A percentile compares a stretch with the other conserved stretches of the same genome.
Conservation (phyloP, 495 filamentous ascomycete species). For the Talaromyces wortmannii region DNA sequence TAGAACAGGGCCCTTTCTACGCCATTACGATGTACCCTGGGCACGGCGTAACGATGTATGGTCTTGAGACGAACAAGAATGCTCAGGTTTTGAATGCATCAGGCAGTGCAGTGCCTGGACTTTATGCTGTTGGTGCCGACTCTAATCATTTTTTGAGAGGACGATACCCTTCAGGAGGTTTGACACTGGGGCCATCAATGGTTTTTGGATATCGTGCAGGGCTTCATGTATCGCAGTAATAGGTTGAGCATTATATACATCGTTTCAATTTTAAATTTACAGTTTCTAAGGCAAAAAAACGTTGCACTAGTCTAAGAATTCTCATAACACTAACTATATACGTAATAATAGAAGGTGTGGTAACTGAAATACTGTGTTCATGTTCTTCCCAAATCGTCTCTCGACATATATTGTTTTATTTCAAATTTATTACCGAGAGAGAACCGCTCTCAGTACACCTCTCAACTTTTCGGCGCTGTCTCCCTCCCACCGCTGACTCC, state of each 20-base stretch:
- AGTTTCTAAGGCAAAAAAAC: not conserved
- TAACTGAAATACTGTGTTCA: not conserved
- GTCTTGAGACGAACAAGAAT: not conserved
- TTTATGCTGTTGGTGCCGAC: not conserved
- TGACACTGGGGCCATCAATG: not conserved
- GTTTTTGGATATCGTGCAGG: not conserved
- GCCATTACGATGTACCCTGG: not conserved
- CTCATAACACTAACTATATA: not conserved
- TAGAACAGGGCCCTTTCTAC: not conserved
- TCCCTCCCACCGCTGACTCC: not conserved
- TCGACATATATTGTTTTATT: not conserved
- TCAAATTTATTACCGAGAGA: not conserved
- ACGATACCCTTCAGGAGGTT: not conserved
- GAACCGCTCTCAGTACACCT: not conserved
- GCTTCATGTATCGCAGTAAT: not conserved
- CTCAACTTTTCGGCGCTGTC: not conserved
- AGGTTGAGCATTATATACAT: no score
- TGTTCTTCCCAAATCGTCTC: not conserved
- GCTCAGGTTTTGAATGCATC: not conserved
- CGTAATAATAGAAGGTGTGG: not conserved
- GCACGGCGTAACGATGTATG: not conserved
- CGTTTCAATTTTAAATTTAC: not conserved
- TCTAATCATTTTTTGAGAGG: not conserved
- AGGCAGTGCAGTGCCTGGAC: not conserved
- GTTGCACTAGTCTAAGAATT: not conserved